Evolutionary conservation across 306 rosid species (phyloP), one percentile per base, ranked within the genome.

Genomic region (Cicer chorassanicum): DNA sequence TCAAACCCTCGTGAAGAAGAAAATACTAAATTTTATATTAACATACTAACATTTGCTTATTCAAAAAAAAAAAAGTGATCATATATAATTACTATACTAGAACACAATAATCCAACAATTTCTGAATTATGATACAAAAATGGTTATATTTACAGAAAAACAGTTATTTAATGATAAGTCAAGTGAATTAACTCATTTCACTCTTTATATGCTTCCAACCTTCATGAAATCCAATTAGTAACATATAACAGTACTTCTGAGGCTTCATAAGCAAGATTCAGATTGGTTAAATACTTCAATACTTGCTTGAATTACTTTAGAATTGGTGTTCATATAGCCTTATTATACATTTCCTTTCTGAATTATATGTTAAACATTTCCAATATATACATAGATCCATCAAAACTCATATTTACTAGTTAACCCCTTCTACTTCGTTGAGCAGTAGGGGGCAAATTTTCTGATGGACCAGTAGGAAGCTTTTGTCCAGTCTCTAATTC

Each of bases 371-470:
- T 75, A 38, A 21, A 21, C n/a, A 65, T 57, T 14, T 66, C 5
- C 19, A 39, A 43, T 43, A 61, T 76, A 63, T 53, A 82, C 65
- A 78, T 9, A 74, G 60, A 63, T 46, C 15, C 40, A 21, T 69
- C 45, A 44, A 73, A 71, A 43, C 59, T 68, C 65, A 59, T 70
- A 67, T 62, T 67, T 15, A 41, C 53, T 14, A 82, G 19, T 82
- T 70, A 85, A 44, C 81, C 65, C 76, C 82, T 75, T 39, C 87
- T 59, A 57, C 78, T 72, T 38, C 97, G 73, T 78, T 76, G 87
- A 62, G 98, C 93, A 6, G 87, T 88, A 12, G 96, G 97, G 34
- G 97, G 97, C 54, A 93, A 80, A 66, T 89, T 89, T 89, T 93
- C 96, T 0, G 96, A 86, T 10, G 93, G 93, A 34, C 92, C 96